Evolutionary conservation across 257 asterid species (phyloP).

Genomic region (Solanum dulcamara): DNA sequence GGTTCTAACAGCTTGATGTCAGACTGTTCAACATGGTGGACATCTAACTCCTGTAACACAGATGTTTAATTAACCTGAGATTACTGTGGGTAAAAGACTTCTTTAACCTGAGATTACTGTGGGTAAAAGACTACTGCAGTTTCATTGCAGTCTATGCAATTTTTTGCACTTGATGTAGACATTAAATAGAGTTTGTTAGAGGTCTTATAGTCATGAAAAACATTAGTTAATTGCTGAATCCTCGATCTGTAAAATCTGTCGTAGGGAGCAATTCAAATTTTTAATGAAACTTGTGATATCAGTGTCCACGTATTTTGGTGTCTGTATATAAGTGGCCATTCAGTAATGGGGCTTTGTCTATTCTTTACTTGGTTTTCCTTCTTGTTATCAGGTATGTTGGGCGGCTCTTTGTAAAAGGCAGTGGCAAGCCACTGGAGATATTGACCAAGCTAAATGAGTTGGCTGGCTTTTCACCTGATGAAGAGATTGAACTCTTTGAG

Average conservation of each 20-base stretch:
- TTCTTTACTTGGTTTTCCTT: background rate
- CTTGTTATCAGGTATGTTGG: slow-evolving; percentile 51
- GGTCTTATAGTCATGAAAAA: background rate
- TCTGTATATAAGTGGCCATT: background rate
- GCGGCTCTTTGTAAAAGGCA: slow-evolving; percentile 56
- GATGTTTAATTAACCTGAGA: background rate
- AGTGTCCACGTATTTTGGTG: background rate
- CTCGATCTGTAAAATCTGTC: background rate
- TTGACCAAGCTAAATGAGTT: slow-evolving; percentile 49
- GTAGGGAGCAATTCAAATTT: background rate
- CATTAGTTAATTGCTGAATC: background rate
- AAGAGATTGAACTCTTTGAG: slow-evolving; percentile 74
- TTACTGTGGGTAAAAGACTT: background rate
- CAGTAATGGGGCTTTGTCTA: background rate
- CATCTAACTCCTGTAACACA: background rate
- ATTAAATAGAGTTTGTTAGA: background rate
- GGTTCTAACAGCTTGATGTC: background rate
- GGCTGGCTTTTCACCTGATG: slow-evolving; percentile 67
- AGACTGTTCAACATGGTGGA: background rate
- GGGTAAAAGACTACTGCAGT: background rate
- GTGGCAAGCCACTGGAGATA: slow-evolving; percentile 54
- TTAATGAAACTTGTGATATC: background rate
- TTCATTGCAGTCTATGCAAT: background rate
- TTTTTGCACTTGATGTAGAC: background rate
- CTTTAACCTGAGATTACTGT: background rate